Percentiles rank a stretch among this genome's conserved stretches.
Evolutionary conservation across 345 rosid species (phyloP).

Genomic region (Euphorbia pulcherrima): DNA sequence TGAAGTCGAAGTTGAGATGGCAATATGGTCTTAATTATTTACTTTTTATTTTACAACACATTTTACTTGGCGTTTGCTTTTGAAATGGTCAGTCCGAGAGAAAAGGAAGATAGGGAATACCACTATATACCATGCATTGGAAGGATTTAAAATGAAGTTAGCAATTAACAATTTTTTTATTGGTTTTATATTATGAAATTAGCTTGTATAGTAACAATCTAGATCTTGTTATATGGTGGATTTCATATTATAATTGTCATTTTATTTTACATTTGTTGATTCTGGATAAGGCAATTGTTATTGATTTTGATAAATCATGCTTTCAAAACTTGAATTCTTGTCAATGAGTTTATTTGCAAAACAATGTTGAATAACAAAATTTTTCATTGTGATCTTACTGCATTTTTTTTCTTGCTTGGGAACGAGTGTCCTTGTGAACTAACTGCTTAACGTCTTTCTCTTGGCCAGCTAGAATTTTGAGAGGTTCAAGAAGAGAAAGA

Average conservation of each 20-base stretch:
- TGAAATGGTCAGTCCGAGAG: background rate
- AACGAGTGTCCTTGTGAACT: background rate
- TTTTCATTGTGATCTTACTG: background rate
- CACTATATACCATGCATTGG: background rate
- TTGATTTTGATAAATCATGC: background rate
- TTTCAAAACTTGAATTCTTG: no score
- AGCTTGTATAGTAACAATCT: background rate
- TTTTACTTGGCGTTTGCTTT: background rate
- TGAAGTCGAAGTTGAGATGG: background rate
- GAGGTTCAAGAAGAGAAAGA: conserved; percentile 93
- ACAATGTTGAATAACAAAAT: background rate
- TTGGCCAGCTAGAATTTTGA: conserved; percentile 68
- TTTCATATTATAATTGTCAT: background rate
- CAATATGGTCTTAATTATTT: background rate
- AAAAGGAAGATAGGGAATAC: background rate
- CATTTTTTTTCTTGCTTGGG: background rate
- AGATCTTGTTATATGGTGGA: background rate
- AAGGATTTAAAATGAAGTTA: background rate
- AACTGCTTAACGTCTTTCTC: conserved; percentile 9
- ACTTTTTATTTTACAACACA: background rate
- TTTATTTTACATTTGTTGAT: background rate
- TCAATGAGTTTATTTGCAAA: background rate
- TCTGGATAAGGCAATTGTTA: background rate
- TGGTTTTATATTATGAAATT: background rate
- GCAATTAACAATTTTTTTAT: background rate